Base-by-base conservation (phyloP, 2,329 filamentous ascomycete genomes). In the Botrytis fragariae region DNA sequence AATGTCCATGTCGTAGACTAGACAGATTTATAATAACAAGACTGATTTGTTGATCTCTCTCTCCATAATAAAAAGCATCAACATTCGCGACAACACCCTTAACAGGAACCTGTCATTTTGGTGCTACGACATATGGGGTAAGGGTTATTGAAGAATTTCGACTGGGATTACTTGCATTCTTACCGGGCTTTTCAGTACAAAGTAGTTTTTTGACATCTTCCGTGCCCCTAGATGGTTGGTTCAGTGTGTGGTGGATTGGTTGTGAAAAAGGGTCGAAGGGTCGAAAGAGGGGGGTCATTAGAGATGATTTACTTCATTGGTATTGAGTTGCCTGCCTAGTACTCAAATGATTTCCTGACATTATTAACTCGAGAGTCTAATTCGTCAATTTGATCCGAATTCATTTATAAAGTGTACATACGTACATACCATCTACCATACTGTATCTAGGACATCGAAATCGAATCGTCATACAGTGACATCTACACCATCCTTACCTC, bases 21-120 rank as follows among this genome's bases (percentile, higher is more conserved):
- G 48, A 57, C 6, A 4, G 7, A n/a, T 39, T 39, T 4, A 18
- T 62, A 22, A 39, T 16, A 22, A 29, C 25, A 8, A 29, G 25
- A 29, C 51, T 57, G 14, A n/a, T 29, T 35, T 22, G 62, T 5
- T 35, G 42, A 48, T 48, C 44, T 35, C 35, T 44, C 42, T 35
- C 63, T 65, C 62, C 62, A 65, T 48, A 35, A 35, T n/a, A 48
- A 48, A 48, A 65, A 48, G 62, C 42, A 65, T 65, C 29, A 20
- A 51, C 32, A 54, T 54, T 54, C 64, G 64, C 32, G 16, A 68
- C 64, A 25, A 16, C 4, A 25, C 22, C 64, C 48, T 22, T 3
- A 57, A 68, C 25, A 25, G 32, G 32, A 32, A 57, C 25, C 29
- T 45, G 62, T 29, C 42, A 65, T 35, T 32, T 37, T 25, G 32